Evolutionary conservation across 768 basidiomycete genomes (phyloP).

Genomic region (Suillus discolor): DNA sequence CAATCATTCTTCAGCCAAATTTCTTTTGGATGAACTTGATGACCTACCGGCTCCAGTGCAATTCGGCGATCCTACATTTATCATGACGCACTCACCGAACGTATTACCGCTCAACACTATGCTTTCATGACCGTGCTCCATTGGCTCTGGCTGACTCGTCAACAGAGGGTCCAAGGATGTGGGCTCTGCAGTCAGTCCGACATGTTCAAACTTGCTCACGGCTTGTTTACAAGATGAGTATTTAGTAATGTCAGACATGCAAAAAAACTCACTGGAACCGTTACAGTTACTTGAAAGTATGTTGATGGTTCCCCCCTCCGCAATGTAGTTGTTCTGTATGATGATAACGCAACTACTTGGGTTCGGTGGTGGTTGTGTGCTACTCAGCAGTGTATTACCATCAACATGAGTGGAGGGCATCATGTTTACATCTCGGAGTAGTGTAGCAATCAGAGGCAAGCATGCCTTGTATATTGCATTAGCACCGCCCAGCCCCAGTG

Average conservation of each 20-base stretch:
- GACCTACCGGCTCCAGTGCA: not conserved
- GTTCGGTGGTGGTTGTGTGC: not conserved
- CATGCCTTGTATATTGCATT: slow-evolving; percentile 46
- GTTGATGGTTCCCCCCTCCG: slow-evolving; percentile 3
- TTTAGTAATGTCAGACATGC: not conserved
- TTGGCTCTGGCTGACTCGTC: not conserved
- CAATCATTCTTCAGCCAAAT: not conserved
- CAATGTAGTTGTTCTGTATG: slow-evolving; percentile 4
- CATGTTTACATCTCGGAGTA: not conserved
- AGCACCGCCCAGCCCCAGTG: slow-evolving; percentile 60
- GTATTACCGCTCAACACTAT: not conserved
- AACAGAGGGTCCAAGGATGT: not conserved
- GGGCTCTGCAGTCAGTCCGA: not conserved
- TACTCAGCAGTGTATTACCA: not conserved
- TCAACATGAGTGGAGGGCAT: no score
- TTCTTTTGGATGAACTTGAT: not conserved
- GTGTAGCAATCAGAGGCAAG: not conserved
- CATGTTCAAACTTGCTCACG: not conserved
- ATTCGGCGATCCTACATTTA: not conserved
- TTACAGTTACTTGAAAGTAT: not conserved
- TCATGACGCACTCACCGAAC: slow-evolving; percentile 1
- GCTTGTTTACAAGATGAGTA: not conserved
- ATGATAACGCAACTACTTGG: not conserved
- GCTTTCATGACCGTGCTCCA: not conserved
- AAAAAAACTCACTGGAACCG: not conserved